Conservation (phyloP, 2,329 filamentous ascomycete genomes). For the Ciborinia camelliae region DNA sequence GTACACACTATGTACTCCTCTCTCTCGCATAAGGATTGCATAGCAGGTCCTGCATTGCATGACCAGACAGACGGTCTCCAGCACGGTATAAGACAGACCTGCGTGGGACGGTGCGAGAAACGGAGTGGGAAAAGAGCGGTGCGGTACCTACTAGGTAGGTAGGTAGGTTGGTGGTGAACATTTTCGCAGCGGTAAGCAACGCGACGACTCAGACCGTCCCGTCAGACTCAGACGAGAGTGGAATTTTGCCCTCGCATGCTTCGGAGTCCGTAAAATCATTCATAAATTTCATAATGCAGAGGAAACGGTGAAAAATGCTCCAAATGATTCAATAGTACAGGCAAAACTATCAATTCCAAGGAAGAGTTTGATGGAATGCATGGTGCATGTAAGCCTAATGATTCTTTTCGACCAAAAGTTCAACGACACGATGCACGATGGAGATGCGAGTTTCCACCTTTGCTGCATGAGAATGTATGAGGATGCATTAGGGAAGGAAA, state of each 20-base stretch:
- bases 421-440: constrained; percentile 17
- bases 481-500: constrained; percentile 1
- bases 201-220: too few species aligned
- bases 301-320: neutral
- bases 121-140: neutral
- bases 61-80: neutral
- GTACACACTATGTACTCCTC: constrained; percentile 7
- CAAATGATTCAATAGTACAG: constrained; percentile 17
- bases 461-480: constrained; percentile 12
- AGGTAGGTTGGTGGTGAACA: too few species aligned
- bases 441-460: constrained; percentile 7
- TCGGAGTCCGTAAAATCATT: neutral
- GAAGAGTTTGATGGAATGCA: constrained; percentile 5
- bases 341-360: constrained; percentile 11
- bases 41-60: too few species aligned
- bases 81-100: neutral
- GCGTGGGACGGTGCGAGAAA: neutral
- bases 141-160: too few species aligned
- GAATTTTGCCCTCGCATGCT: constrained; percentile 6
- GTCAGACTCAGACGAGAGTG: too few species aligned
- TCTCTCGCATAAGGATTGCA: constrained; percentile 3
- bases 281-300: neutral
- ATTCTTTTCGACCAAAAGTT: constrained; percentile 15
- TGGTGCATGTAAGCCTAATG: constrained; percentile 17
- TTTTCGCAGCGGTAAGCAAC: constrained; percentile 2